A percentile compares a stretch with the other conserved stretches of the same genome.
These are phyloP conservation scores for Cladosporium sp. DNA, from an alignment of 2,329 filamentous ascomycete genomes.

Conservation along the genomic window DNA sequence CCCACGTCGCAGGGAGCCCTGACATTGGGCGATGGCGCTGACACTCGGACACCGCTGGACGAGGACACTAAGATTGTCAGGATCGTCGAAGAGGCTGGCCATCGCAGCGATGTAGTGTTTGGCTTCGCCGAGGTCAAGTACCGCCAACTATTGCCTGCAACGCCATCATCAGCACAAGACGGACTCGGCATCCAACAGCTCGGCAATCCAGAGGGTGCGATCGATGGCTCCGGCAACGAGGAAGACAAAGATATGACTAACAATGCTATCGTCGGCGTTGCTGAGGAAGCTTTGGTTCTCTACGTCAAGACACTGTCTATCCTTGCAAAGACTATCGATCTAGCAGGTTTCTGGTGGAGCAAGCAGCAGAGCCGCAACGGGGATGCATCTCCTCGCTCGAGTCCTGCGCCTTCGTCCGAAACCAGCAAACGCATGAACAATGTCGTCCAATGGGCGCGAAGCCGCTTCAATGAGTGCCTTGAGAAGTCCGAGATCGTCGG, in stretches of 20 bases:
- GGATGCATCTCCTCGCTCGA: slow-evolving; percentile 34
- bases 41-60: slow-evolving; percentile 63
- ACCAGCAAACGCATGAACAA: slow-evolving; percentile 71
- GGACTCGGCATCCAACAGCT: slow-evolving; percentile 63
- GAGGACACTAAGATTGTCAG: slow-evolving; percentile 80
- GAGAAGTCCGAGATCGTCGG: slow-evolving; percentile 97
- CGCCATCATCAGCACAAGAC: slow-evolving; percentile 76
- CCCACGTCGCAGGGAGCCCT: slow-evolving; percentile 73
- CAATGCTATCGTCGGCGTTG: slow-evolving; percentile 82
- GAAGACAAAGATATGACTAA: slow-evolving; percentile 79
- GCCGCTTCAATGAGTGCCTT: slow-evolving; percentile 92
- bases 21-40: slow-evolving; percentile 60
- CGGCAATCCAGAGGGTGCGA: slow-evolving; percentile 56
- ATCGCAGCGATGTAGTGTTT: slow-evolving; percentile 92
- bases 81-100: slow-evolving; percentile 87
- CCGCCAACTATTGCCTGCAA: slow-evolving; percentile 88
- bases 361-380: slow-evolving; percentile 55
- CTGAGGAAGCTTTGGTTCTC: slow-evolving; percentile 90
- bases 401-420: slow-evolving; percentile 31
- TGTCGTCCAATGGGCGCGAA: slow-evolving; percentile 92
- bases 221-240: slow-evolving; percentile 51
- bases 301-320: slow-evolving; percentile 94
- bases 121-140: slow-evolving; percentile 99
- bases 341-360: slow-evolving; percentile 87
- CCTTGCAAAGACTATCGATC: slow-evolving; percentile 92